Conservation (phyloP, 805 yeast species). For the Kodamaea hsintzibuensis region DNA sequence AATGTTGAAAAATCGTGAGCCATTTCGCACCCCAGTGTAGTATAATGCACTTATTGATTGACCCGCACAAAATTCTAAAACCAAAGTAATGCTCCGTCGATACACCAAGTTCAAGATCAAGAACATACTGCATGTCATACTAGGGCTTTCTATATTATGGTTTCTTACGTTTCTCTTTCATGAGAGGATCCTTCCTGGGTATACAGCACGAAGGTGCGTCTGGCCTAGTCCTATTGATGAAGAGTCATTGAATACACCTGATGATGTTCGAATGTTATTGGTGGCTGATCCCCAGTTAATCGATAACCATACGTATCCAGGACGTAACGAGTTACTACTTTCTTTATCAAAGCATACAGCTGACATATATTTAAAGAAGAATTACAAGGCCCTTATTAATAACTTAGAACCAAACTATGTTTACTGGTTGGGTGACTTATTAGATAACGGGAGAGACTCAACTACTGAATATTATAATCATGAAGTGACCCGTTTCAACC, state of each 20-base stretch:
- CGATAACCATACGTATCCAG: constrained; percentile 46
- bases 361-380: constrained; percentile 38
- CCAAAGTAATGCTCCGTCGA: not conserved
- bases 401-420: constrained; percentile 37
- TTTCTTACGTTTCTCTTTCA: constrained; percentile 29
- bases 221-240: constrained; percentile 27
- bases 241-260: not conserved
- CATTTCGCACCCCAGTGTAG: no score
- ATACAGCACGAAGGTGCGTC: constrained; percentile 26
- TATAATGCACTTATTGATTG: not conserved
- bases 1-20: no score
- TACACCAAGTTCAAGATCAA: not conserved
- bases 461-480: constrained; percentile 29
- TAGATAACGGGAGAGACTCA: constrained; percentile 43
- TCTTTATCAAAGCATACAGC: constrained; percentile 42
- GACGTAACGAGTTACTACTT: constrained; percentile 32
- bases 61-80: not conserved
- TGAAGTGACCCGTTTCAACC: constrained; percentile 33
- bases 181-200: constrained; percentile 33
- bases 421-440: constrained; percentile 43
- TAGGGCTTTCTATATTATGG: constrained; percentile 21
- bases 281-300: constrained; percentile 48
- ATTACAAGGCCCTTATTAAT: constrained; percentile 34
- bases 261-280: constrained; percentile 31
- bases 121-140: constrained; percentile 5